Evolutionary conservation across 352 stramenopile species (phyloP).

Genomic region (Globisporangium spinosum): DNA sequence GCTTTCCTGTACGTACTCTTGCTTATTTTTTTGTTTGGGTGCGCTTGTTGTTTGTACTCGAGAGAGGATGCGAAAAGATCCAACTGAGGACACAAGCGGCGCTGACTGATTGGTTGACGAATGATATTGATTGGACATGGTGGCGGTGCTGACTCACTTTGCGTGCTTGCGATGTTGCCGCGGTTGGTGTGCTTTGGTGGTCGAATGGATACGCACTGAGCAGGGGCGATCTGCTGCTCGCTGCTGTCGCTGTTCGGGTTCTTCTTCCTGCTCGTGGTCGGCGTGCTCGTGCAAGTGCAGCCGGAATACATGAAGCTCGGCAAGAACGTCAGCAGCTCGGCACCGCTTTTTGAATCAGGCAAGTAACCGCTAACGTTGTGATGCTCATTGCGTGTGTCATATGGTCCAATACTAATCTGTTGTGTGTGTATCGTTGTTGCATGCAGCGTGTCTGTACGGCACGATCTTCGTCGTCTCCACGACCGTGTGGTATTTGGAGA

Average conservation of each 20-base stretch:
- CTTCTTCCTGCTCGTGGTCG: conserved; percentile 68
- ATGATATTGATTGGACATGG: neutral
- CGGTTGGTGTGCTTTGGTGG: neutral
- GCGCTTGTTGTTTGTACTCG: neutral
- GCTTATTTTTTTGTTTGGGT: neutral
- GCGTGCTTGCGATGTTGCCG: neutral
- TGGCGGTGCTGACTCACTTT: too few relatives aligned
- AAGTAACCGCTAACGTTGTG: neutral
- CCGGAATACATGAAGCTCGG: conserved; percentile 83
- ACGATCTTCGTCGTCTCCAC: conserved; percentile 69
- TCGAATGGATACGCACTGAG: neutral
- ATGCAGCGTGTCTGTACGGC: conserved; percentile 62
- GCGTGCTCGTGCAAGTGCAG: conserved; percentile 66
- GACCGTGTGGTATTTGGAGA: conserved; percentile 66
- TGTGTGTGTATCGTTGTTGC: neutral
- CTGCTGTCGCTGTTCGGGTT: conserved; percentile 70
- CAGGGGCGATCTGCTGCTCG: conserved; percentile 72
- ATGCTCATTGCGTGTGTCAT: neutral
- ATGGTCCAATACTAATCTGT: neutral
- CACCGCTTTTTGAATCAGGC: conserved; percentile 69
- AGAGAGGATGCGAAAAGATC: conserved; percentile 6
- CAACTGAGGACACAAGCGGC: conserved; percentile 1
- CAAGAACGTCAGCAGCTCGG: conserved; percentile 58
- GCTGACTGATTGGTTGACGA: neutral
- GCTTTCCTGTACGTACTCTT: conserved; percentile 30